Evolutionary conservation across 495 filamentous ascomycete genomes (phyloP), one percentile per base, ranked within the genome.

Genomic region (Aspergillus leporis): DNA sequence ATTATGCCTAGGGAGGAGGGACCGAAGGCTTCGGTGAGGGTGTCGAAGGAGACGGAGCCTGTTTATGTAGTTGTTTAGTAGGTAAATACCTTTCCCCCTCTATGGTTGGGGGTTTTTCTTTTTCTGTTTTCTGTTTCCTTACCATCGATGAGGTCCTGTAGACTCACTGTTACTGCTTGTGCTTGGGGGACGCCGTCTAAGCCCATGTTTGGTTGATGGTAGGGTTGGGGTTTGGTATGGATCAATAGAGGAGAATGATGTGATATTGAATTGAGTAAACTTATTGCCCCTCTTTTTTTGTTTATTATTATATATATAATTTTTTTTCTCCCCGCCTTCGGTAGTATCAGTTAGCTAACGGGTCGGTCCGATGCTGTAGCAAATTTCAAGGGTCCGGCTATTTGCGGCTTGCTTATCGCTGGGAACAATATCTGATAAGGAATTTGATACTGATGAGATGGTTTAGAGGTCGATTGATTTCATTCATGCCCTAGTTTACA

Each of bases 1-100:
- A 99, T 87, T 48, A 99, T 97, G 0, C 95, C 94, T 25, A 99
- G 75, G 0, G 95, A 98, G 4, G 87, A 83, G 1, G 94, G 91
- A 3, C 94, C 94, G 67, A 99, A 98, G 4, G 94, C 94, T 61
- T 88, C 82, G 61, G 89, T 87, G 13, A 99, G 81, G 0, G 83
- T 83, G 22, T 86, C 81, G 56, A 91, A 89, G 6, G 88, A 80
- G 53, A 97, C 81, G 46, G 83, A 82, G 23, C 89, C 91, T 92
- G 56, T 7, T 41, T n/a, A 5, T 16, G 8, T 3, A 36, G 10
- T 41, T 41, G n/a, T 5, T 38, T 7, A 12, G n/a, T n/a, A n/a
- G n/a, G n/a, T n/a, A n/a, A n/a, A n/a, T n/a, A n/a, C n/a, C n/a
- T n/a, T 32, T 32, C 5, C 10, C 5, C 10, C 5, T 32, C 31